Evolutionary conservation across 257 asterid genomes (phyloP).

Genomic region (Linderniella brevidens): DNA sequence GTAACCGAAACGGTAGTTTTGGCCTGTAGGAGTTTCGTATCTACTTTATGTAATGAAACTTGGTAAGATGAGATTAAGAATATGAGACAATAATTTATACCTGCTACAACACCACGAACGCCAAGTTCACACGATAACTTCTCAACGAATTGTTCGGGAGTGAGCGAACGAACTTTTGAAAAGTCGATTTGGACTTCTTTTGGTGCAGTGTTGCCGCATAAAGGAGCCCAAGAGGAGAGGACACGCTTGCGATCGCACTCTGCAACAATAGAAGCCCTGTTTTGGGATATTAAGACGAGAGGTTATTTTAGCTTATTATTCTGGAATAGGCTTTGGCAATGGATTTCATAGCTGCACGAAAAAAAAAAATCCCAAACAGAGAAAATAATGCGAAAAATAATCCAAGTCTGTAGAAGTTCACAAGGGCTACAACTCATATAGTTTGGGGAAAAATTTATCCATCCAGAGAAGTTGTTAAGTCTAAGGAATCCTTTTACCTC

Average conservation of each 20-base stretch:
- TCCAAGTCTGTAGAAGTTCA: no score
- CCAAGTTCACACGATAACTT: slow-evolving; percentile 71
- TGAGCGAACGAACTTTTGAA: slow-evolving; percentile 64
- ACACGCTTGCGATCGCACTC: slow-evolving; percentile 77
- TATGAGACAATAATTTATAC: slow-evolving; percentile 16
- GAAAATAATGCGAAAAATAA: no score
- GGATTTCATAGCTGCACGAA: no score
- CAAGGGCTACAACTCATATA: no score
- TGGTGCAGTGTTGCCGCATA: slow-evolving; percentile 43
- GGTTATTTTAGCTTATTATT: neutral
- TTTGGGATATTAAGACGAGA: neutral
- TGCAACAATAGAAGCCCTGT: slow-evolving; percentile 83
- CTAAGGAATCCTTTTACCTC: slow-evolving; percentile 36
- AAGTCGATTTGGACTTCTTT: slow-evolving; percentile 61
- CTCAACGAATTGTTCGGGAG: slow-evolving; percentile 73
- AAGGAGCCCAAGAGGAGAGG: slow-evolving; percentile 72
- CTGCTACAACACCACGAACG: slow-evolving; percentile 84
- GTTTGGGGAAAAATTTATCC: neutral
- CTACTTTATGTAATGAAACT: no score
- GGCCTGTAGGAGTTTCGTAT: slow-evolving; percentile 24
- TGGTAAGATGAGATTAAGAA: no score
- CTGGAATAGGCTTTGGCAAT: no score
- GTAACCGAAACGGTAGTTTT: slow-evolving; percentile 88
- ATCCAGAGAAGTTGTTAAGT: neutral
- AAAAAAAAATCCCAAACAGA: no score